phyloP scores from a whole-genome alignment of 176 grass and related monocot species.

The Musa schizocarpa region DNA sequence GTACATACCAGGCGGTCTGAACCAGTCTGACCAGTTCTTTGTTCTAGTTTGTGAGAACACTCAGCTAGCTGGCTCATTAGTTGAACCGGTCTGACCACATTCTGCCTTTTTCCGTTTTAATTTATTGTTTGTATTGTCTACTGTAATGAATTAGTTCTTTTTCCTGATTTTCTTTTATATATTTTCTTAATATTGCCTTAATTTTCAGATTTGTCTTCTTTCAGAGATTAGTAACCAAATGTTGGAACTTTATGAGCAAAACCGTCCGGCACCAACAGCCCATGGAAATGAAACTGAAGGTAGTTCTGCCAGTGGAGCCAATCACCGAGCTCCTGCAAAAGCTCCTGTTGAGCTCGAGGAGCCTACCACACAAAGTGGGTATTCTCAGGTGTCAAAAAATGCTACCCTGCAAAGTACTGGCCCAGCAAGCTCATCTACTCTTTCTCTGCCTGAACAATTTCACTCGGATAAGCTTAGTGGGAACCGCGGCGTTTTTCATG shows the following conservation, averaged over 20 bases:
- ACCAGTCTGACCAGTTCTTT: too few species aligned
- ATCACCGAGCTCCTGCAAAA: conserved; percentile 30
- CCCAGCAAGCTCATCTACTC: conserved; percentile 14
- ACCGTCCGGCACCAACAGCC: conserved; percentile 32
- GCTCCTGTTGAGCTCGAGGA: conserved; percentile 30
- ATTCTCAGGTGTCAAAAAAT: conserved; percentile 26
- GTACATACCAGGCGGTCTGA: too few species aligned
- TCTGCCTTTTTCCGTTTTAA: too few species aligned
- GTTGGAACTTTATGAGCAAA: conserved; percentile 79
- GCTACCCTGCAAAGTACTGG: conserved; percentile 19
- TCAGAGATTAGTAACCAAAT: conserved; percentile 98
- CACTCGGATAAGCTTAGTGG: conserved; percentile 40
- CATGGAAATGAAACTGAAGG: conserved; percentile 61
- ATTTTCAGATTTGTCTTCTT: neutral
- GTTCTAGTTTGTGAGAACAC: too few species aligned
- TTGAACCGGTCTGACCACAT: neutral
- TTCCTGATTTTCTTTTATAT: conserved; percentile 1
- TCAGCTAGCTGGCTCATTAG: too few species aligned
- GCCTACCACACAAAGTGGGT: conserved; percentile 25
- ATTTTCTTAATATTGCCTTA: neutral
- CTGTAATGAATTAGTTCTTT: neutral
- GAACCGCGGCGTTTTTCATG: neutral
- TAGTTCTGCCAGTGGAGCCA: conserved; percentile 34
- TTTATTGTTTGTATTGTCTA: neutral
- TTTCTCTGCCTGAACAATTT: conserved; percentile 24